Base-by-base conservation (phyloP, 2,329 filamentous ascomycete species). In the Penicillium freii region DNA sequence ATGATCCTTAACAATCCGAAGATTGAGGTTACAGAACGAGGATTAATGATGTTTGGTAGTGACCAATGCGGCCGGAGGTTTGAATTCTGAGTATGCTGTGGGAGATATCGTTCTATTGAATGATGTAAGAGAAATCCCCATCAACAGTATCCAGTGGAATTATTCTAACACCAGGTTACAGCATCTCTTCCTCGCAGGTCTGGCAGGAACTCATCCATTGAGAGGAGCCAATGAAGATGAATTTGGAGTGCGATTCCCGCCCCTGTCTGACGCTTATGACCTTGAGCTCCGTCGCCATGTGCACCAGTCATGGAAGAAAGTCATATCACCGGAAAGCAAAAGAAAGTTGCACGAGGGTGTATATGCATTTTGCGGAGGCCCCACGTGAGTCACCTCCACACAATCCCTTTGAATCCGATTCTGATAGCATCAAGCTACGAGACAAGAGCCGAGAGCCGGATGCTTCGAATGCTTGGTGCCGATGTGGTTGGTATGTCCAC, bases 401-500 rank as follows among this genome's bases (percentile, higher is more conserved):
- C 17, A 31, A 21, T 52, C 40, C 11, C 11, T 25, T 40, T 34
- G 4, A 23, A 33, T 27, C 49, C 57, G 17, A 57, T 47, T 15
- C 58, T 71, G 43, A 70, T 21, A 6, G 25, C 46, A 23, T 52
- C 51, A 49, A 83, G 81, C 48, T 88, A 87, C 67, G 86, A 88
- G 68, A 88, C 85, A 2, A 77, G 86, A 59, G 84, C 85, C 1
- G 85, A 88, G 69, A 87, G 84, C 66, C 80, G 85, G 19, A 81
- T 87, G 80, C 76, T 88, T 58, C 78, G 78, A 39, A 76, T 76
- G 47, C 72, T 87, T 7, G 85, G 86, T 7, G 85, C 84, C n/a
- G 86, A 88, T 66, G 75, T 88, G n/a, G 86, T 88, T 2, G 86
- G 86, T 15, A 88, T 89, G 86, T 87, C 84, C 33, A 88, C 86